A percentile compares a stretch with the other conserved stretches of the same genome.
Conservation (phyloP, 768 basidiomycete species). For the Terana coerulea region DNA sequence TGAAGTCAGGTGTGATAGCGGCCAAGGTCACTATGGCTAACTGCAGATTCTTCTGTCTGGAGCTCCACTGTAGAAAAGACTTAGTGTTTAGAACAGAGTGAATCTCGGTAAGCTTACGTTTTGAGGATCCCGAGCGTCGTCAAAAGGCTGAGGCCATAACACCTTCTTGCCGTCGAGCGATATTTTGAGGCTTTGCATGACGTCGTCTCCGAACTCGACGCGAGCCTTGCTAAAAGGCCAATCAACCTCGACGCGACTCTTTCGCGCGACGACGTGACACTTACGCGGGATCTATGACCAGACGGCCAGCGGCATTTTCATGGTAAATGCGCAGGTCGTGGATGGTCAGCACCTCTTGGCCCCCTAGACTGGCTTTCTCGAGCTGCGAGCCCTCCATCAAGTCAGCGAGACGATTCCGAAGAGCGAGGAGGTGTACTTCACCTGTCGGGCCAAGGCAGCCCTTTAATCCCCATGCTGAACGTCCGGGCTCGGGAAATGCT, state of each 20-base stretch:
- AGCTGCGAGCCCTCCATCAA: too few species aligned
- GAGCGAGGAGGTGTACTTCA: too few species aligned
- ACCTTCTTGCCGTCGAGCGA: conserved; percentile 54
- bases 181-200: conserved; percentile 54
- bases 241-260: neutral
- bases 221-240: conserved; percentile 57
- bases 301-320: conserved; percentile 50
- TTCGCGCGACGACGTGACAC: conserved; percentile 19
- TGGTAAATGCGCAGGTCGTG: conserved; percentile 41
- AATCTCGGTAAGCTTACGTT: conserved; percentile 34
- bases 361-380: too few species aligned
- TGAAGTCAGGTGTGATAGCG: conserved; percentile 64
- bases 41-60: conserved; percentile 48
- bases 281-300: conserved; percentile 61
- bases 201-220: conserved; percentile 52
- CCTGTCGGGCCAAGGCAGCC: too few species aligned
- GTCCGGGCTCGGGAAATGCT: too few species aligned
- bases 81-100: neutral
- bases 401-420: too few species aligned
- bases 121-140: conserved; percentile 59
- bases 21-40: conserved; percentile 59
- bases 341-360: too few species aligned
- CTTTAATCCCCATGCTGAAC: too few species aligned
- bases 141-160: conserved; percentile 67
- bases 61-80: conserved; percentile 41